Evolutionary conservation across 202 grass and related monocot genomes (phyloP), one percentile per base, ranked within the genome.

Genomic region (Brachypodium distachyon): DNA sequence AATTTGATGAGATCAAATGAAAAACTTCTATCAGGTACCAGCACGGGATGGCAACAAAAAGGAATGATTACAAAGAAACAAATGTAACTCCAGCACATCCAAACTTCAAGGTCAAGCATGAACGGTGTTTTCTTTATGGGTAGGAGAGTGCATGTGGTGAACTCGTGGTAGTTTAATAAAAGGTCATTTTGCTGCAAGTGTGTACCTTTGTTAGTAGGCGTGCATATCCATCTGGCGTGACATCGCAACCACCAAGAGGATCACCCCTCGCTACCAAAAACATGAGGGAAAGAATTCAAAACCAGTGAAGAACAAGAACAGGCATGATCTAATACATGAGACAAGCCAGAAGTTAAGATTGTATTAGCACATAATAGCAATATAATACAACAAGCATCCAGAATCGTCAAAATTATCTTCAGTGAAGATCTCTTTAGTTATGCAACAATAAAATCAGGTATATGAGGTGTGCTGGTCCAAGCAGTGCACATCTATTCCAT

Each of bases 141-240:
- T 37, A 71, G 51, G 70, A 44, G 52, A 72, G 23, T 72, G 53
- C 41, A 67, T 77, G 41, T 60, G 61, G 40, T 53, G 52, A 60
- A n/a, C n/a, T n/a, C n/a, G n/a, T n/a, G n/a, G n/a, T 81, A 82
- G 48, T 42, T 16, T 34, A 28, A 83, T 53, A 47, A 59, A 80
- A 90, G 37, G 36, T 9, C 22, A 3, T 51, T 69, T 50, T 37
- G 36, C 44, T 72, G 21, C 47, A 67, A 85, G n/a, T 81, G 59
- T 63, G 16, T 86, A 98, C 95, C 91, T 98, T 95, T 76, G 89
- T 69, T 70, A 98, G 67, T 66, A 98, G 74, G 59, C 87, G 47
- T 25, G 95, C 81, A 92, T 95, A 98, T 65, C 95, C 95, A 71
- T 86, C 76, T 61, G 95, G 95, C 74, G 95, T 95, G 76, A 98